Conservation (phyloP, 768 basidiomycete genomes). For the Myochromella boudieri region DNA sequence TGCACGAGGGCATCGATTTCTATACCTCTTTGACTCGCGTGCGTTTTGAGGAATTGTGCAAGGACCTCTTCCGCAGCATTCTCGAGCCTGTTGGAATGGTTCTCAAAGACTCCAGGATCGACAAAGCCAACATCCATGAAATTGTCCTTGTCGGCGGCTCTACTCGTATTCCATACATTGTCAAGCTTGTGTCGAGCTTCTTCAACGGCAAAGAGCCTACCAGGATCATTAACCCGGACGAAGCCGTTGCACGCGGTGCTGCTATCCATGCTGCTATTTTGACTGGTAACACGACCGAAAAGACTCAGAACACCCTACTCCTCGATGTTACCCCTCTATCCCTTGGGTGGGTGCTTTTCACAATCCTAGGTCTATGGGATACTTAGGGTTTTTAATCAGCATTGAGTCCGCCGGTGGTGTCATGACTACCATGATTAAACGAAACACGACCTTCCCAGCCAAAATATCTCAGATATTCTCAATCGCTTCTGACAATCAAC, state of each 20-base stretch:
- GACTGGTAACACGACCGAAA: slow-evolving; percentile 96
- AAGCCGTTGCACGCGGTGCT: slow-evolving; percentile 98
- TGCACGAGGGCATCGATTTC: slow-evolving; percentile 97
- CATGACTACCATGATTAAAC: slow-evolving; percentile 97
- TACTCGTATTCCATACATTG: slow-evolving; percentile 96
- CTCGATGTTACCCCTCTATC: slow-evolving; percentile 92
- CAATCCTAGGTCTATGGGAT: slow-evolving; percentile 22
- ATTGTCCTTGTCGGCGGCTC: slow-evolving; percentile 98
- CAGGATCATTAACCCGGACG: slow-evolving; percentile 99
- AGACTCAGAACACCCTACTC: slow-evolving; percentile 93
- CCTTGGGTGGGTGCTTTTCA: slow-evolving; percentile 44
- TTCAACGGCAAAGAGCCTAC: slow-evolving; percentile 99
- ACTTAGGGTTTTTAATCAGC: slow-evolving; percentile 35
- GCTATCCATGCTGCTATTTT: slow-evolving; percentile 98
- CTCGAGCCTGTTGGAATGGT: slow-evolving; percentile 98
- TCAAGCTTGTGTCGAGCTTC: slow-evolving; percentile 97
- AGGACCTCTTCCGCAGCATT: slow-evolving; percentile 91
- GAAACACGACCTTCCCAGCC: slow-evolving; percentile 97
- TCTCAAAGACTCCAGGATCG: slow-evolving; percentile 95
- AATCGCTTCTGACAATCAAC: slow-evolving; percentile 97
- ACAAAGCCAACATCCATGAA: slow-evolving; percentile 94
- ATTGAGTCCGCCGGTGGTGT: slow-evolving; percentile 99
- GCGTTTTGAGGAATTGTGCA: slow-evolving; percentile 95
- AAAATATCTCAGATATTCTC: slow-evolving; percentile 99
- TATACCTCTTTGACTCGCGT: slow-evolving; percentile 98